Conservation (phyloP, 176 grass and related monocot genomes). For the Microstegium vimineum region DNA sequence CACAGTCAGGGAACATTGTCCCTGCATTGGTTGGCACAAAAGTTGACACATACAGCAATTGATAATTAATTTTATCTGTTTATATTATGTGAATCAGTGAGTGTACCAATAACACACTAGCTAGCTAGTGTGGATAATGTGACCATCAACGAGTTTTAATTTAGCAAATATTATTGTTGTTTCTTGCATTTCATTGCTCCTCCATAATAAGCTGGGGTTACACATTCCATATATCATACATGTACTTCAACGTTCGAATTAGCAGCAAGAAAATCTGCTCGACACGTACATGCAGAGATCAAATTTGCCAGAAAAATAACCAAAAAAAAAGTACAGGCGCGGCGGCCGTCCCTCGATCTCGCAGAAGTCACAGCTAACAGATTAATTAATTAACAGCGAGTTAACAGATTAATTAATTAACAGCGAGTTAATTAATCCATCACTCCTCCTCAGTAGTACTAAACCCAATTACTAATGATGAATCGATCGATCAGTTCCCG, state of each 20-base stretch:
- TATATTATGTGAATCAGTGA: neutral
- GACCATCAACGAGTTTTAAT: neutral
- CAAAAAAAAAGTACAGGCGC: neutral
- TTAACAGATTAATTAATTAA: slow-evolving; percentile 34
- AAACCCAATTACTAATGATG: too few species aligned
- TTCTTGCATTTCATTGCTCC: neutral
- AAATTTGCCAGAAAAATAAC: neutral
- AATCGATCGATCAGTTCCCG: slow-evolving; percentile 32
- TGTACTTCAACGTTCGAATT: neutral
- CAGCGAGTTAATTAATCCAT: neutral
- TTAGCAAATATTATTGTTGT: neutral
- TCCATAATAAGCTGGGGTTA: neutral
- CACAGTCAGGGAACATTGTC: neutral
- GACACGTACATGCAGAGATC: neutral
- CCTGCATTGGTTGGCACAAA: neutral
- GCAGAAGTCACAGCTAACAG: neutral
- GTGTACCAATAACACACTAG: neutral
- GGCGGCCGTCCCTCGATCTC: neutral
- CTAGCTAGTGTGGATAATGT: neutral
- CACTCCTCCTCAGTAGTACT: neutral
- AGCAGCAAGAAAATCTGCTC: neutral
- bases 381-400: slow-evolving; percentile 12
- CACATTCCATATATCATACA: neutral
- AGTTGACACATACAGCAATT: neutral
- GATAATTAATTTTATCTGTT: neutral